Evolutionary conservation across 495 filamentous ascomycete species (phyloP).

Genomic region (Trichocladium uniseriatum): DNA sequence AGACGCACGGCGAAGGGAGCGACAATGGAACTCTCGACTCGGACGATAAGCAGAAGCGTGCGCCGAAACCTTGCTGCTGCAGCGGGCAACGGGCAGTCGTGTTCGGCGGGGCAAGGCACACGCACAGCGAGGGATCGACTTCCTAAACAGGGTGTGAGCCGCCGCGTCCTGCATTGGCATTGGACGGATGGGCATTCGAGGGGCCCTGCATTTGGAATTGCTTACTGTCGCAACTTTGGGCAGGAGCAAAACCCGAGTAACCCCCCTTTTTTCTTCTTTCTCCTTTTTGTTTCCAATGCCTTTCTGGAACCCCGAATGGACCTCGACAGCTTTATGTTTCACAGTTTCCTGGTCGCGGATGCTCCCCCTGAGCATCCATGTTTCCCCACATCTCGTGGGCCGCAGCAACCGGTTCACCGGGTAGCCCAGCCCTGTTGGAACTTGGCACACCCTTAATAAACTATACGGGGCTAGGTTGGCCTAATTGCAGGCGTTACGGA

Average conservation of each 20-base stretch:
- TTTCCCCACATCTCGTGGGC: slow-evolving; percentile 3
- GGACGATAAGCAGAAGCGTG: background rate
- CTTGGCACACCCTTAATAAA: background rate
- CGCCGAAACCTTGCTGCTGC: background rate
- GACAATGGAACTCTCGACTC: background rate
- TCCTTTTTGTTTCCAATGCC: background rate
- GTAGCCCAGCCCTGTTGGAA: background rate
- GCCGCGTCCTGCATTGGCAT: slow-evolving; percentile 5
- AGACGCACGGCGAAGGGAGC: background rate
- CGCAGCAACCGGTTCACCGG: background rate
- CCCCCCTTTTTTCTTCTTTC: too few species aligned
- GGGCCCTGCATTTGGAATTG: background rate
- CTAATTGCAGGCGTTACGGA: too few species aligned
- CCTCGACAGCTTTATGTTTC: background rate
- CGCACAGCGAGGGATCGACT: slow-evolving; percentile 12
- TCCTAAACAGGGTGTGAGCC: slow-evolving; percentile 14
- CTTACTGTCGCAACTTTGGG: too few species aligned
- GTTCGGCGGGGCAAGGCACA: slow-evolving; percentile 11
- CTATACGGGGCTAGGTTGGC: too few species aligned
- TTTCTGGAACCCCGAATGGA: background rate
- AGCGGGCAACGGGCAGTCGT: background rate
- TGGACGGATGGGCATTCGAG: slow-evolving; percentile 5
- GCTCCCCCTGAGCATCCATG: background rate
- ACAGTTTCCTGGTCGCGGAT: background rate
- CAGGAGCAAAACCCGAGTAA: too few species aligned